Evolutionary conservation across 2,329 filamentous ascomycete species (phyloP).

Genomic region (Pyrenophora graminea): DNA sequence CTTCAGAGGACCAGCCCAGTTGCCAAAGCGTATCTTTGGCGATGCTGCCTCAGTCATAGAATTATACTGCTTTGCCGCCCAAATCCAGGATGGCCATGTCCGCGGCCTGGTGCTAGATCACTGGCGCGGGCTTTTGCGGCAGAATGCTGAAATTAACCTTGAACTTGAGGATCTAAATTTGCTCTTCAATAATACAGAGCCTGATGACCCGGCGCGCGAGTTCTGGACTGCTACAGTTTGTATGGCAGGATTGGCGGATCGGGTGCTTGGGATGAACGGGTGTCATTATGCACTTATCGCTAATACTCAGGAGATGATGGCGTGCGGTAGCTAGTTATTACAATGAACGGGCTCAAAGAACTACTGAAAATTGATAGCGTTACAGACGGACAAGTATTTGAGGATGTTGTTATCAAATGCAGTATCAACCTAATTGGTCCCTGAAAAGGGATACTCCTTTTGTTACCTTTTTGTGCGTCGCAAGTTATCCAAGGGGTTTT

Average conservation of each 20-base stretch:
- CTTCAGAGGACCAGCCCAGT: background rate
- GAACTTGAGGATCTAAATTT: constrained; percentile 5
- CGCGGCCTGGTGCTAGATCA: background rate
- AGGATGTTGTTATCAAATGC: too few relatives aligned
- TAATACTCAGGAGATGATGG: background rate
- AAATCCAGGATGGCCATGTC: constrained; percentile 4
- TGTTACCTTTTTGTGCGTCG: too few relatives aligned
- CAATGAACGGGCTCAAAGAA: too few relatives aligned
- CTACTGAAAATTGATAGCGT: too few relatives aligned
- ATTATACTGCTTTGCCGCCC: constrained; percentile 6
- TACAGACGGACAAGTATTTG: too few relatives aligned
- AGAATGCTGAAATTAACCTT: background rate
- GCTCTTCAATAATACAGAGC: constrained; percentile 5
- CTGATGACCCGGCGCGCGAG: background rate
- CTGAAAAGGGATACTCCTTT: too few relatives aligned
- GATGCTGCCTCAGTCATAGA: background rate
- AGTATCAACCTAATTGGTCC: too few relatives aligned
- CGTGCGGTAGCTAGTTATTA: background rate
- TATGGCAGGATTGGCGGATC: background rate
- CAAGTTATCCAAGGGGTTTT: too few relatives aligned
- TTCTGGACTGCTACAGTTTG: background rate
- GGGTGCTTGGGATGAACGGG: background rate
- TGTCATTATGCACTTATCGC: background rate
- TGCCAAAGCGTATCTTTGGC: background rate
- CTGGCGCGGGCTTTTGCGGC: background rate